These are phyloP conservation scores for Aspergillus pseudonomiae DNA, from an alignment of 2,329 filamentous ascomycete species.

Conservation along the genomic window DNA sequence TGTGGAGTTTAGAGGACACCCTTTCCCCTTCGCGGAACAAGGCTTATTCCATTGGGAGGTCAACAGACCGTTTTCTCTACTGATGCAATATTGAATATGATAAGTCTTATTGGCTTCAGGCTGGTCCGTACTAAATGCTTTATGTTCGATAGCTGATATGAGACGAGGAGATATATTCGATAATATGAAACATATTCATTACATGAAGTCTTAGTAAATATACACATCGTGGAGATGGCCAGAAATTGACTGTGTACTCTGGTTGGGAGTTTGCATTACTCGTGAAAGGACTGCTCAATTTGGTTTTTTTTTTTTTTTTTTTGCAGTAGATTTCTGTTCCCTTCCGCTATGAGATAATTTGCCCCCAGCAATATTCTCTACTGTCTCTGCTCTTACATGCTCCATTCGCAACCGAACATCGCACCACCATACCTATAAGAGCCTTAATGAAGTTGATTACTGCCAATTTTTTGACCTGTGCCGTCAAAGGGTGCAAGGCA, in stretches of 20 bases:
- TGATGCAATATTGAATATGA: not conserved
- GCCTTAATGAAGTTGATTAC: constrained; percentile 85
- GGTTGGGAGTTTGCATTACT: not conserved
- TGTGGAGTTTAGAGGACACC: not conserved
- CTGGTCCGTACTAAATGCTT: not conserved
- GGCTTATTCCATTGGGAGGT: not conserved
- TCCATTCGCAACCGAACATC: not conserved
- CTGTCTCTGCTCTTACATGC: not conserved
- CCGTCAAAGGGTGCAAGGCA: constrained; percentile 90
- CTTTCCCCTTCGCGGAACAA: not conserved
- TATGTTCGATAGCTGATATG: not conserved
- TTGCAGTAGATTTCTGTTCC: not conserved
- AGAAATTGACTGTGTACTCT: not conserved
- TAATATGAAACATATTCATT: not conserved
- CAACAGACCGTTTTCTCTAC: too few relatives aligned
- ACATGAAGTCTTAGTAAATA: not conserved
- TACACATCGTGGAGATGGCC: not conserved
- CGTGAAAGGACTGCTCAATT: not conserved
- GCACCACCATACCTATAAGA: not conserved
- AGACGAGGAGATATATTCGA: not conserved
- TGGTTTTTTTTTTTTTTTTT: not conserved
- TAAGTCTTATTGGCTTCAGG: not conserved
- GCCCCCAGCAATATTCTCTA: not conserved
- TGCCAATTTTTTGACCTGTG: constrained; percentile 95
- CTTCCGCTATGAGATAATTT: not conserved